Evolutionary conservation across 805 yeast species (phyloP).

Genomic region (Wickerhamiella allomyrinae): DNA sequence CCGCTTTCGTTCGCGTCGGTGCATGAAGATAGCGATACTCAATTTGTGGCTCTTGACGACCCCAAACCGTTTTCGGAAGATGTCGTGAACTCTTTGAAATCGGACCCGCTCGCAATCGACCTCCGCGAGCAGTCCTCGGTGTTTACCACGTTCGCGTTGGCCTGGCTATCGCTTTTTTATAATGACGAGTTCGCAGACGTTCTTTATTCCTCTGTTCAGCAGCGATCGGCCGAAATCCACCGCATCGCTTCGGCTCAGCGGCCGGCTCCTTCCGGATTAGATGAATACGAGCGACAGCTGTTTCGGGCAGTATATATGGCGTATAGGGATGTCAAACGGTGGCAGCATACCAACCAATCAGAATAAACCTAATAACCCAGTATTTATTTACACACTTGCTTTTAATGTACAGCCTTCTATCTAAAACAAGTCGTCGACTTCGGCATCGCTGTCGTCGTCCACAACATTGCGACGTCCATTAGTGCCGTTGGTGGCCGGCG

Average conservation of each 20-base stretch:
- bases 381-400: background rate
- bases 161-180: conserved; percentile 62
- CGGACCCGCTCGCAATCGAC: conserved; percentile 55
- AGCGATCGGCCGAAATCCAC: conserved; percentile 56
- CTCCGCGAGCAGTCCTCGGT: conserved; percentile 49
- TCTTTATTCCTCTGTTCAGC: conserved; percentile 37
- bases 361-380: background rate
- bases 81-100: conserved; percentile 69
- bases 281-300: conserved; percentile 16
- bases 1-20: conserved; percentile 44
- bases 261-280: conserved; percentile 34
- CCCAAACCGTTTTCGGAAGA: conserved; percentile 56
- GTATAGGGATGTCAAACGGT: conserved; percentile 30
- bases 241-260: conserved; percentile 48
- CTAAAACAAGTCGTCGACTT: conserved; percentile 16
- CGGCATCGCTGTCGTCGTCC: conserved; percentile 21
- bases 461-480: conserved; percentile 8
- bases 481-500: conserved; percentile 13
- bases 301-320: conserved; percentile 17
- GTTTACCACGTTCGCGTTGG: conserved; percentile 54
- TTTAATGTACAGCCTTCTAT: conserved; percentile 3
- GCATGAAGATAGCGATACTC: conserved; percentile 22
- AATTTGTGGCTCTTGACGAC: conserved; percentile 50
- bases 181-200: conserved; percentile 48
- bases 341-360: conserved; percentile 23